A percentile compares a stretch with the other conserved stretches of the same genome.
Evolutionary conservation across 805 yeast species (phyloP).

Genomic region (Metschnikowia arizonensis): DNA sequence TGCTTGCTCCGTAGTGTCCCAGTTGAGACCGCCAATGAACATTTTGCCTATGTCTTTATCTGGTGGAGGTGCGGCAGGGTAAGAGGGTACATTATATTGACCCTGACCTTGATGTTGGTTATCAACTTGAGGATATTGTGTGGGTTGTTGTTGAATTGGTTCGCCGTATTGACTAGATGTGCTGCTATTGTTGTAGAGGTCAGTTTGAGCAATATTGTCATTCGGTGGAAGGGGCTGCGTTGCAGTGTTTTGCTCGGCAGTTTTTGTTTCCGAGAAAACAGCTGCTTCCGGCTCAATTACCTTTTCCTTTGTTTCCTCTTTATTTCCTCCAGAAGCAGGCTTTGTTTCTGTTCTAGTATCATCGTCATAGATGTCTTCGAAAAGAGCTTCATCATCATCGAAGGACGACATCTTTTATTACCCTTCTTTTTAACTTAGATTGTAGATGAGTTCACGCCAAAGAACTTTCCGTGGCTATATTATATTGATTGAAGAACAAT

Average conservation of each 20-base stretch:
- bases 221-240: not conserved
- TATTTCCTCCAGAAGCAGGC: not conserved
- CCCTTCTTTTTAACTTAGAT: not conserved
- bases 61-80: slow-evolving; percentile 5
- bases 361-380: slow-evolving; percentile 76
- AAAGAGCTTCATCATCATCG: slow-evolving; percentile 92
- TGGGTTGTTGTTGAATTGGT: not conserved
- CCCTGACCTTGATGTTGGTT: not conserved
- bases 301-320: not conserved
- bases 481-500: not conserved
- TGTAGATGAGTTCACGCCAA: not conserved
- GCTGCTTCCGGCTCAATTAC: not conserved
- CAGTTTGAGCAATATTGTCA: not conserved
- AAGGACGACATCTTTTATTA: slow-evolving; percentile 28
- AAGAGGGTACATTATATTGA: not conserved
- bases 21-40: slow-evolving; percentile 95
- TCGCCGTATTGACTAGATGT: not conserved
- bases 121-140: not conserved
- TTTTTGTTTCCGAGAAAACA: not conserved
- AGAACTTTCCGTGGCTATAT: not conserved
- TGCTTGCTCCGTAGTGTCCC: slow-evolving; percentile 95
- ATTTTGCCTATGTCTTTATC: slow-evolving; percentile 75
- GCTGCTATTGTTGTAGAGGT: not conserved
- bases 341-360: slow-evolving; percentile 14
- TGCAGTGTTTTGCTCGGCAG: not conserved